Evolutionary conservation across 495 filamentous ascomycete genomes (phyloP), one percentile per base, ranked within the genome.

Genomic region (Cercophora scortea): DNA sequence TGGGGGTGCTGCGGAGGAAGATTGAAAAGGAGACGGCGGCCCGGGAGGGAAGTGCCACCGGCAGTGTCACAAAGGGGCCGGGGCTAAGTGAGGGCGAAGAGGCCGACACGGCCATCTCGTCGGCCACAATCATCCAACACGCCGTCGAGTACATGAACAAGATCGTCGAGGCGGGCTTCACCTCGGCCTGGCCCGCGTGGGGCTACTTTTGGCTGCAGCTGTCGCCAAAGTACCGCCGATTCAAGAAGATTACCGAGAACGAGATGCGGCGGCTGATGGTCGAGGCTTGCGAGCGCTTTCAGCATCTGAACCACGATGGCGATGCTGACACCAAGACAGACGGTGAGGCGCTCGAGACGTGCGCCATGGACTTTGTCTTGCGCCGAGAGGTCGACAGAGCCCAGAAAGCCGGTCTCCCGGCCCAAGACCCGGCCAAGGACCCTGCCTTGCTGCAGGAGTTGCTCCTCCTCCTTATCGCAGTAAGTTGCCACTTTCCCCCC

Each of bases 331-430:
- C 45, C 3, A 32, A 41, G 16, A 32, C 19, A 25, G 25, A 25
- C 25, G 52, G 52, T 9, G 52, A 61, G 54, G 39, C 58, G 60
- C 19, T 18, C 45, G 63, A 66, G 35, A 66, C 61, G 2, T 72
- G 61, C 38, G 63, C 61, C 18, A 65, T 72, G 61, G 68, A 71
- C 38, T 57, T 70, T 8, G 54, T 71, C 4, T 55, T 72, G 1
- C 53, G 63, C 3, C 60, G 65, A 0, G 58, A 65, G 25, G 50
- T 62, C 36, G 39, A 62, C 11, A 55, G 53, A 5, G 61, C 60
- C 2, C 58, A 61, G 47, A 62, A 58, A 32, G 52, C 55, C 32
- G 53, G 59, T 13, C 34, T 51, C 13, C 55, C 58, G 0, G 10
- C 49, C 9, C 49, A 50, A 0, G 56, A 64, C 33, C 65, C 63